These are phyloP conservation scores for Xylaria sp. DNA, from an alignment of 2,329 filamentous ascomycete genomes.

Conservation along the genomic window DNA sequence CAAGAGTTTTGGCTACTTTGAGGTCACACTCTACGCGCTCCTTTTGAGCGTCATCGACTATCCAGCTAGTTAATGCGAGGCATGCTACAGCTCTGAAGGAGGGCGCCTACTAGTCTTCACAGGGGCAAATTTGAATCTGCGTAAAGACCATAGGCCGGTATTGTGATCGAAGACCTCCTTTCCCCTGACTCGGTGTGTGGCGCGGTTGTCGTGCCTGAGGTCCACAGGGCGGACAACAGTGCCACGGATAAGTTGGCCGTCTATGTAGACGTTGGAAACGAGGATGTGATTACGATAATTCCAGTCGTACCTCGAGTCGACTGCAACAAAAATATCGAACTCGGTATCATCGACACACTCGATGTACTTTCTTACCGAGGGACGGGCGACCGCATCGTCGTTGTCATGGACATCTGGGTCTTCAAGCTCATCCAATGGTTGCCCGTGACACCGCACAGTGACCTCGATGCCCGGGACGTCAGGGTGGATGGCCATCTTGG, in stretches of 20 bases:
- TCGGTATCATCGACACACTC: conserved; percentile 46
- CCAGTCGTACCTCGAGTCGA: conserved; percentile 45
- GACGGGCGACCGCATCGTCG: conserved; percentile 3
- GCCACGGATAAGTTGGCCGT: conserved; percentile 39
- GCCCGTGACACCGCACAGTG: conserved; percentile 39
- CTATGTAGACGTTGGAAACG: conserved; percentile 36
- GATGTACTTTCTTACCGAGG: conserved; percentile 46
- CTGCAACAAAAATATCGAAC: conserved; percentile 42
- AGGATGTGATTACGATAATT: conserved; percentile 43
- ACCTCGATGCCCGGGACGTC: conserved; percentile 45
- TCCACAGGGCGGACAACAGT: not conserved
- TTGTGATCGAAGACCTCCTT: not conserved
- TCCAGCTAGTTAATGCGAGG: not conserved
- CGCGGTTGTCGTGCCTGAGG: not conserved
- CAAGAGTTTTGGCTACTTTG: conserved; percentile 42
- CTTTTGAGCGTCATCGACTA: conserved; percentile 44
- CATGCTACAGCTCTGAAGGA: not conserved
- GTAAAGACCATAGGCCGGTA: conserved; percentile 27
- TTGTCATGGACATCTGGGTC: conserved; percentile 41
- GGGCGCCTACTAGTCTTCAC: conserved; percentile 44
- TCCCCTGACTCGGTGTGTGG: conserved; percentile 4
- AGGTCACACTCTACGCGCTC: conserved; percentile 46
- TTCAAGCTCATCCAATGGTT: conserved; percentile 43
- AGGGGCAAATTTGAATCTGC: conserved; percentile 45
- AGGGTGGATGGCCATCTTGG: conserved; percentile 45